These are phyloP conservation scores for Aphanomyces cochlioides DNA, from an alignment of 352 stramenopile species.

Conservation along the genomic window DNA sequence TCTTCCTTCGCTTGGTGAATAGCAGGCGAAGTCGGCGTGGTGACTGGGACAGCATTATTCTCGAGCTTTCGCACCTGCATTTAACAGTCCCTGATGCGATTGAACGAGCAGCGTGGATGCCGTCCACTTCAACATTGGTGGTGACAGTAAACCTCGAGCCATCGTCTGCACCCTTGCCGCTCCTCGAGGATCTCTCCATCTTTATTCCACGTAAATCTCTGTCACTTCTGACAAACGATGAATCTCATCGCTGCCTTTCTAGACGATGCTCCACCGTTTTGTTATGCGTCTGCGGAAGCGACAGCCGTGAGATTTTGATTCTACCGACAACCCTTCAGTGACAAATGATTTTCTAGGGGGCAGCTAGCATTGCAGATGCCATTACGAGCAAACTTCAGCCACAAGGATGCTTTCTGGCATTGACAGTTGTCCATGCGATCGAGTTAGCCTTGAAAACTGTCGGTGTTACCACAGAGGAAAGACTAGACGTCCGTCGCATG, in stretches of 20 bases:
- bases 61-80: constrained; percentile 19
- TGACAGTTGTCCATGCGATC: constrained; percentile 4
- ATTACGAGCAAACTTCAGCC: constrained; percentile 2
- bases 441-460: not conserved
- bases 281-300: not conserved
- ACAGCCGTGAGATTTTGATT: too few species aligned
- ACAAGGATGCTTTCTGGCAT: not conserved
- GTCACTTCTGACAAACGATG: not conserved
- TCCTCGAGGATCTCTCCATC: constrained; percentile 15
- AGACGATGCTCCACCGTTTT: constrained; percentile 7
- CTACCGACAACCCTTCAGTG: too few species aligned
- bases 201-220: constrained; percentile 10
- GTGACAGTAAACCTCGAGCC: constrained; percentile 17
- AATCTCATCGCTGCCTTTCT: not conserved
- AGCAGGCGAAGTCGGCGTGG: constrained; percentile 27
- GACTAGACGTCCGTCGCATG: not conserved
- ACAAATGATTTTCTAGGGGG: not conserved
- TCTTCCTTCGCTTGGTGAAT: constrained; percentile 24
- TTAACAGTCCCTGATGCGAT: constrained; percentile 19
- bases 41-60: constrained; percentile 27
- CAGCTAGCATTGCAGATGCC: not conserved
- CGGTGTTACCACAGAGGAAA: not conserved
- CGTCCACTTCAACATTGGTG: constrained; percentile 6
- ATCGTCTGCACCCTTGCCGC: not conserved
- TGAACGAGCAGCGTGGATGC: constrained; percentile 14